Conservation (phyloP, 768 basidiomycete species). For the Hortiboletus flavorubellus region DNA sequence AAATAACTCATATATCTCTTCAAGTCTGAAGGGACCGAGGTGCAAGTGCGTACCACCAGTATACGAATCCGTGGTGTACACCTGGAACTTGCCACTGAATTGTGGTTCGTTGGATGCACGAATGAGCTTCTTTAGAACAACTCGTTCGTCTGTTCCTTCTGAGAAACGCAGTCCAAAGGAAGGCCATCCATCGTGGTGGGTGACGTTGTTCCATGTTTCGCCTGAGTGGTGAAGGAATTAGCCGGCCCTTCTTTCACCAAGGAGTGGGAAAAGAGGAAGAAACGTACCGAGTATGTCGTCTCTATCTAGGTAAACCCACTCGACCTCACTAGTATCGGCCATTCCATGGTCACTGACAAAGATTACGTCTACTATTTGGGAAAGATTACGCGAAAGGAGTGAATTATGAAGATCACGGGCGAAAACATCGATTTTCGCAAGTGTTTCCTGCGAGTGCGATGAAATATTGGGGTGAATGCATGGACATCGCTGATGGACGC, state of each 20-base stretch:
- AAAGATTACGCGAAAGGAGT: conserved; percentile 68
- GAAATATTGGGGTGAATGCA: not conserved
- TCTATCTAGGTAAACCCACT: conserved; percentile 72
- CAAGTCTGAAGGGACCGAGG: not conserved
- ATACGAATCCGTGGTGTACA: conserved; percentile 35
- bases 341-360: conserved; percentile 94
- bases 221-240: conserved; percentile 7
- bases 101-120: conserved; percentile 42
- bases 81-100: conserved; percentile 60
- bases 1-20: not conserved
- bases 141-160: conserved; percentile 50
- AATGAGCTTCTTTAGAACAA: conserved; percentile 53
- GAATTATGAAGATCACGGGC: conserved; percentile 63
- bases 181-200: conserved; percentile 85
- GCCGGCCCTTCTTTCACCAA: not conserved
- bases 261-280: not conserved
- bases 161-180: conserved; percentile 81
- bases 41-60: conserved; percentile 12
- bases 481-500: conserved; percentile 20
- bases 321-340: conserved; percentile 80
- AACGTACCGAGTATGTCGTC: conserved; percentile 27
- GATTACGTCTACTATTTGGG: conserved; percentile 80
- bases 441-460: conserved; percentile 45
- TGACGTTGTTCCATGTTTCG: conserved; percentile 26
- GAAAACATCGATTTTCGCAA: conserved; percentile 68